These are phyloP conservation scores for Cytospora piceicola DNA, from an alignment of 2,329 filamentous ascomycete species.

Conservation along the genomic window DNA sequence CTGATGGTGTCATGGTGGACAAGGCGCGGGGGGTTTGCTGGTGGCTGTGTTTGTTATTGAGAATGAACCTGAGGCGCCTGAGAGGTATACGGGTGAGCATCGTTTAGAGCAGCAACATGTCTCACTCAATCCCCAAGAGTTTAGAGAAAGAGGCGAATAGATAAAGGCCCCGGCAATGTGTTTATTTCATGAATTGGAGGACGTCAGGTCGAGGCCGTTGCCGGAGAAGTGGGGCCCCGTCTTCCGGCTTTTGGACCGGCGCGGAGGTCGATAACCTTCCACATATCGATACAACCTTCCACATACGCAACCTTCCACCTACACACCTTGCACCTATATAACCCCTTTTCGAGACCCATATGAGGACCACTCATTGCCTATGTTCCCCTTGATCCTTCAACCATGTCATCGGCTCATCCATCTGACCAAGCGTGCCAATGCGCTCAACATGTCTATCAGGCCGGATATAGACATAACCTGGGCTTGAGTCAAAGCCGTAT, in stretches of 20 bases:
- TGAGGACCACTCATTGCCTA: no score
- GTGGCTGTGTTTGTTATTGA: not conserved
- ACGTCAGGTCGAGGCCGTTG: not conserved
- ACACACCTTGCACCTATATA: no score
- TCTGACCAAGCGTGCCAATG: no score
- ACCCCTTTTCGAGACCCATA: no score
- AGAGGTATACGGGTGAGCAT: not conserved
- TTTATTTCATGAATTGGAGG: not conserved
- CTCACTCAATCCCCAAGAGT: not conserved
- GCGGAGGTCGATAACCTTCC: not conserved
- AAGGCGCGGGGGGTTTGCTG: conserved; percentile 5
- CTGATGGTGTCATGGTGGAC: conserved; percentile 25
- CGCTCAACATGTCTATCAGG: no score
- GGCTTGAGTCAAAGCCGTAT: no score
- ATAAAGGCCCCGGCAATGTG: not conserved
- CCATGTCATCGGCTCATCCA: no score
- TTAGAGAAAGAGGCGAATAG: not conserved
- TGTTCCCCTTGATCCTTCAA: no score
- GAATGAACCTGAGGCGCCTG: not conserved
- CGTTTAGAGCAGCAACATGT: not conserved
- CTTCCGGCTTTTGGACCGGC: conserved; percentile 4
- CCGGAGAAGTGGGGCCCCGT: not conserved
- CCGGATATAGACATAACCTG: no score
- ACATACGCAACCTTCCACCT: no score
- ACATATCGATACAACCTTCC: no score